These are phyloP conservation scores for Leucocoprinus leucothites DNA, from an alignment of 768 basidiomycete species.

Conservation along the genomic window DNA sequence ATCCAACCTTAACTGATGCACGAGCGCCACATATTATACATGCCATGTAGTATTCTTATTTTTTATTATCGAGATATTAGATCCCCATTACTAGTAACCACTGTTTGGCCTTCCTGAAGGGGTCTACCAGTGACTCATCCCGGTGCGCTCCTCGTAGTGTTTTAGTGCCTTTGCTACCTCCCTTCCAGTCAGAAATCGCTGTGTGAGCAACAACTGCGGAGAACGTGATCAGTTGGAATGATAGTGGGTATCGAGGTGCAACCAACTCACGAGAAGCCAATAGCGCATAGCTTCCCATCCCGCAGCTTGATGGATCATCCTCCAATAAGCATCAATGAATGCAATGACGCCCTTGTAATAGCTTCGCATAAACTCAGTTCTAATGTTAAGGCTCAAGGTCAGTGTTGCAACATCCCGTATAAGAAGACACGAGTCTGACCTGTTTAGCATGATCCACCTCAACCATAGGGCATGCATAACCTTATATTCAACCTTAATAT, in stretches of 20 bases:
- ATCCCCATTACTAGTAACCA: too few species aligned
- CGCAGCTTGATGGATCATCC: conserved; percentile 64
- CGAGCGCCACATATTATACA: too few species aligned
- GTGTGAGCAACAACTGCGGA: conserved; percentile 48
- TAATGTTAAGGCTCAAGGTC: conserved; percentile 19
- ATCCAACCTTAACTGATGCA: too few species aligned
- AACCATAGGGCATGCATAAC: conserved; percentile 78
- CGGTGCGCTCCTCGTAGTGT: conserved; percentile 53
- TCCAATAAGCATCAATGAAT: conserved; percentile 63
- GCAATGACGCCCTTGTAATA: conserved; percentile 48
- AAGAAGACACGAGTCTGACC: conserved; percentile 31
- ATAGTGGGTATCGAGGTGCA: too few species aligned
- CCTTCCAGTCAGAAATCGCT: conserved; percentile 46
- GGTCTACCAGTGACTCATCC: conserved; percentile 28
- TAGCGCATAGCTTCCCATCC: conserved; percentile 63
- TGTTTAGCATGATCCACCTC: conserved; percentile 66
- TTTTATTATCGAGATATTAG: too few species aligned
- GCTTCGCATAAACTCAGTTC: conserved; percentile 52
- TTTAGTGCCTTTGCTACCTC: conserved; percentile 50
- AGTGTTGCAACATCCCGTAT: not conserved
- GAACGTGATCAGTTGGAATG: not conserved
- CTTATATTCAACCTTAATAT: conserved; percentile 72
- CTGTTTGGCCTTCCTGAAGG: too few species aligned
- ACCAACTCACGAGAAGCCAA: conserved; percentile 51
- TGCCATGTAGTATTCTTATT: too few species aligned